Evolutionary conservation across 179 eudicot genomes (phyloP), one percentile per base, ranked within the genome.

Genomic region (Silene coronaria): DNA sequence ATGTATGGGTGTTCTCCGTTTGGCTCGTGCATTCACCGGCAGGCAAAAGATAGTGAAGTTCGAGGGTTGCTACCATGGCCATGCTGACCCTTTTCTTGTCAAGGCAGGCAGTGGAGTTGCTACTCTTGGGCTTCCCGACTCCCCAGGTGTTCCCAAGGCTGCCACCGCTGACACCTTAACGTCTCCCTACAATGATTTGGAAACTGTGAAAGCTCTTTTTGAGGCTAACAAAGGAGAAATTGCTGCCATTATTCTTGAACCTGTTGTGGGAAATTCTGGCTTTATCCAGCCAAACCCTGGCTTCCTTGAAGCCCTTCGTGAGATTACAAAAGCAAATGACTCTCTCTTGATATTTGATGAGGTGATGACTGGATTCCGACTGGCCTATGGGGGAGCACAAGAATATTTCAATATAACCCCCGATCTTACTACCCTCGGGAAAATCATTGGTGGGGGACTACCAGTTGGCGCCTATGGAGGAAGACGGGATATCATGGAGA

Each of bases 391-490:
- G 68, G 97, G 99, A 10, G 99, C 99, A 11, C 99, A 96, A 70
- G 93, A 96, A 75, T 87, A 91, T 79, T 96, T 93, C 70, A 89
- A 90, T 14, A 79, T 96, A 64, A 92, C 92, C 24, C 99, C 97
- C 0, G 99, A 95, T 77, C 81, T 95, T 72, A 87, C 97, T 8
- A 95, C 99, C 12, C 85, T 95, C 3, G 99, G 99, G 60, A 95
- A 92, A 80, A 87, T 95, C 71, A 95, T 95, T 6, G 97, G 98
- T 48, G 98, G 98, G 13, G 98, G 99, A 27, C 75, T 95, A 16
- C 99, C 97, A 0, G 97, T 95, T 46, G 99, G 99, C 26, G 99
- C 99, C 17, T 95, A 92, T 53, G 99, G 99, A 64, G 99, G 97
- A 30, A 86, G 97, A 80, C 80, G 93, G 63, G 99, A 93, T 28